Evolutionary conservation across 257 asterid species (phyloP).

Genomic region (Solanum virginianum): DNA sequence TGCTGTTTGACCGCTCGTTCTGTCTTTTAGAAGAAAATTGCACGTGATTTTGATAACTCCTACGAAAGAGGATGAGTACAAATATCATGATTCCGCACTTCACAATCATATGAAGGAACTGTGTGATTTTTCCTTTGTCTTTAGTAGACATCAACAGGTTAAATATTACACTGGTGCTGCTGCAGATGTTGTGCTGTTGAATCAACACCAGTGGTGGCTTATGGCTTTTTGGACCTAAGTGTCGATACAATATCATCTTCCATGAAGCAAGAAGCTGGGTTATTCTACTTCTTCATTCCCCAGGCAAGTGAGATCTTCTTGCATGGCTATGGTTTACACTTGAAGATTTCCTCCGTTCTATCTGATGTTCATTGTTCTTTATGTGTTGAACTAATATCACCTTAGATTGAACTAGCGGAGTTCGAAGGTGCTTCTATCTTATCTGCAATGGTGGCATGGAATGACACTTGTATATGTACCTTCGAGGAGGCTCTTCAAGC

Average conservation of each 20-base stretch:
- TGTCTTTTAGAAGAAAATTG: not conserved
- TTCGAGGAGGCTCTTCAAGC: slow-evolving; percentile 44
- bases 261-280: slow-evolving; percentile 44
- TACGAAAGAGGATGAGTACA: not conserved
- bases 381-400: not conserved
- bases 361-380: not conserved
- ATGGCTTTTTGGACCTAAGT: slow-evolving; percentile 60
- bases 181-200: slow-evolving; percentile 48
- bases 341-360: not conserved
- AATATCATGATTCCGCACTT: not conserved
- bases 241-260: slow-evolving; percentile 30
- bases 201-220: slow-evolving; percentile 57
- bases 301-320: slow-evolving; percentile 32
- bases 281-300: slow-evolving; percentile 63
- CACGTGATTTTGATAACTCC: not conserved
- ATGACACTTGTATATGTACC: slow-evolving; percentile 40
- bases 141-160: not conserved
- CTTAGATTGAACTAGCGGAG: slow-evolving; percentile 76
- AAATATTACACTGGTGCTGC: not conserved
- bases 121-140: not conserved
- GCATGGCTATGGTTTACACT: not conserved
- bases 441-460: slow-evolving; percentile 66
- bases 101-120: not conserved
- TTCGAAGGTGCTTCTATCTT: slow-evolving; percentile 51
- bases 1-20: not conserved